Percentiles rank a stretch among this genome's conserved stretches.
Evolutionary conservation across 495 filamentous ascomycete species (phyloP).

Genomic region (Podospora fimiseda): DNA sequence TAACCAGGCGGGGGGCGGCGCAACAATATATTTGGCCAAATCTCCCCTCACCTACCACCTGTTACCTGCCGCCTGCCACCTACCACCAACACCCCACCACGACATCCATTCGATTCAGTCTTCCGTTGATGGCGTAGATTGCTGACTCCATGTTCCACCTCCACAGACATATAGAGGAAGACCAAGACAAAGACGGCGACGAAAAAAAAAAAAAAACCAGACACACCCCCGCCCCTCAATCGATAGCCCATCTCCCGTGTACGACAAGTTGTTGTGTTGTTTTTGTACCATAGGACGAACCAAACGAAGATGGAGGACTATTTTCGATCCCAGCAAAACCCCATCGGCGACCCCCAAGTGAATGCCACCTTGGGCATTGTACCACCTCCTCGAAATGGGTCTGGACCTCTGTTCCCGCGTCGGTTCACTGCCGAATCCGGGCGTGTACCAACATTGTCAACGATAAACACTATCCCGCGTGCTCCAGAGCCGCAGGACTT

Average conservation of each 20-base stretch:
- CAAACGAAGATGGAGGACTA: conserved; percentile 64
- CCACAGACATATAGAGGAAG: conserved; percentile 25
- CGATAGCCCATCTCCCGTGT: conserved; percentile 38
- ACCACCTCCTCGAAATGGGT: conserved; percentile 61
- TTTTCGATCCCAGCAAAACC: conserved; percentile 67
- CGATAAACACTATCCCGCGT: conserved; percentile 49
- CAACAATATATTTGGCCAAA: no score
- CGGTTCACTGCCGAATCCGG: conserved; percentile 92
- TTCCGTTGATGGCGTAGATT: neutral
- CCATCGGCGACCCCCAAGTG: conserved; percentile 63
- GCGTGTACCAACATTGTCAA: conserved; percentile 72
- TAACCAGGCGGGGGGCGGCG: no score
- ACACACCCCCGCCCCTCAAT: neutral
- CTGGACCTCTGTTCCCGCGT: conserved; percentile 62
- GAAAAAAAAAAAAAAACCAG: neutral
- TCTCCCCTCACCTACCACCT: neutral
- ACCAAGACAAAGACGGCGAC: neutral
- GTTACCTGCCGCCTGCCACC: neutral
- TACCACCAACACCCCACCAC: no score
- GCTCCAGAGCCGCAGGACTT: conserved; percentile 38
- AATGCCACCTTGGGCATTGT: conserved; percentile 50
- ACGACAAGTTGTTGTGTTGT: conserved; percentile 33
- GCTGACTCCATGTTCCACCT: conserved; percentile 7
- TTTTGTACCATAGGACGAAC: conserved; percentile 36
- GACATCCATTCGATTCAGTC: neutral